Evolutionary conservation across 2,329 filamentous ascomycete genomes (phyloP), one percentile per base, ranked within the genome.

Genomic region (Triangularia setosa): DNA sequence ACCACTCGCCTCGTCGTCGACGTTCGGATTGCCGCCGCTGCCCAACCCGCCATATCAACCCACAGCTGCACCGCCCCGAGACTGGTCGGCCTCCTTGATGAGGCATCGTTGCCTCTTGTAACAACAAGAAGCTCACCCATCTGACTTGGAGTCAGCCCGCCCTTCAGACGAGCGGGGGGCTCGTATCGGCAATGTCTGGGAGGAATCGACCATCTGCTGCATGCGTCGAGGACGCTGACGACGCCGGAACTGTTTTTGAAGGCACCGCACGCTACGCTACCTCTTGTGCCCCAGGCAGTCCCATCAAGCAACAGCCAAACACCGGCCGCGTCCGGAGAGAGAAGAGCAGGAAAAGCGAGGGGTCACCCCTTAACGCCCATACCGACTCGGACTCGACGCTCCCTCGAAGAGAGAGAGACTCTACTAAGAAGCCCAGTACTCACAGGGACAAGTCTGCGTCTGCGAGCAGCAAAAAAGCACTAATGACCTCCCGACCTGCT

Each of bases 141-240:
- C 25, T 25, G 52, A 55, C 52, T 55, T 25, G 61, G 62, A 58
- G 59, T 33, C 58, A 62, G 59, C 62, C 66, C 60, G 56, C 40
- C 35, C 52, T 63, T 33, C 27, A 21, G 63, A 53, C 66, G 65
- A 59, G 66, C 67, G 48, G 44, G 56, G 52, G 58, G 68, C 67
- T 69, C 69, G 67, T 66, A 58, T 66, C 68, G 73, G 75, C 72
- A 72, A 85, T 85, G 82, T 76, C 80, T 63, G 72, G 72, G 70
- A 69, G 67, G 70, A 73, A 74, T 69, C 69, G 65, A 59, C 68
- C 65, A 65, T 67, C 63, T 69, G 75, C 80, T 62, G 79, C 79
- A 64, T 80, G 79, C 72, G 77, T 83, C 64, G 79, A 85, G 72
- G 84, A 85, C 63, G 81, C 76, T 56, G 81, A 84, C 70, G 82